Evolutionary conservation across 768 basidiomycete species (phyloP).

Genomic region (Xerocomus brunneocitrinus): DNA sequence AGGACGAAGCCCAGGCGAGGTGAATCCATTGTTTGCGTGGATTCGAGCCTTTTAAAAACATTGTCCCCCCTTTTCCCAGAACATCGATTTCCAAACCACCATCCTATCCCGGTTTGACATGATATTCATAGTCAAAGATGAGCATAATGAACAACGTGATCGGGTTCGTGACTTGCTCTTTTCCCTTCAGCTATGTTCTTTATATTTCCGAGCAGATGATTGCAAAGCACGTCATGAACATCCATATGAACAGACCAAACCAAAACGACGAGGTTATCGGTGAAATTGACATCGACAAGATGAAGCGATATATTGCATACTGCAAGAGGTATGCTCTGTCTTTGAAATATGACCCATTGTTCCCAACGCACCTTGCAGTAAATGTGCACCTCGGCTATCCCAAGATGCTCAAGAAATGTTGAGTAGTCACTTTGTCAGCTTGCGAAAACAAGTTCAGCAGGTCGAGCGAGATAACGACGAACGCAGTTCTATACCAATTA

Average conservation of each 20-base stretch:
- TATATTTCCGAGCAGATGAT: slow-evolving; percentile 58
- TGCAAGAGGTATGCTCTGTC: slow-evolving; percentile 72
- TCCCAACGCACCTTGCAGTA: slow-evolving; percentile 43
- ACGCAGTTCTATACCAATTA: slow-evolving; percentile 96
- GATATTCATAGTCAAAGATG: slow-evolving; percentile 99
- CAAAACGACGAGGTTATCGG: slow-evolving; percentile 60
- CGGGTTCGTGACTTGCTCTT: slow-evolving; percentile 47
- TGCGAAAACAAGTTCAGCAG: slow-evolving; percentile 91
- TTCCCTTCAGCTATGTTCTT: background rate
- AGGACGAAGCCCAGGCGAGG: slow-evolving; percentile 92
- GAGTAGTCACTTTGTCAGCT: slow-evolving; percentile 88
- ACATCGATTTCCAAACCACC: slow-evolving; percentile 97
- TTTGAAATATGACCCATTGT: background rate
- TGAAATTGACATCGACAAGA: slow-evolving; percentile 94
- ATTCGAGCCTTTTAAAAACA: background rate
- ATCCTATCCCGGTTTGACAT: slow-evolving; percentile 98
- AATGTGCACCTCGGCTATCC: slow-evolving; percentile 94
- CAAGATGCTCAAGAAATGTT: slow-evolving; percentile 94
- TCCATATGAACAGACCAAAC: slow-evolving; percentile 93
- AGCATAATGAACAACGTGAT: slow-evolving; percentile 93
- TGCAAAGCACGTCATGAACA: slow-evolving; percentile 96
- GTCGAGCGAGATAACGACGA: slow-evolving; percentile 97
- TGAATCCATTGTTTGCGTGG: slow-evolving; percentile 25
- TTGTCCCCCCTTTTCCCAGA: slow-evolving; percentile 36
- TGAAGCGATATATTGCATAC: slow-evolving; percentile 96